Evolutionary conservation across 441 rosid genomes (phyloP).

Genomic region (Erysimum pusillum): DNA sequence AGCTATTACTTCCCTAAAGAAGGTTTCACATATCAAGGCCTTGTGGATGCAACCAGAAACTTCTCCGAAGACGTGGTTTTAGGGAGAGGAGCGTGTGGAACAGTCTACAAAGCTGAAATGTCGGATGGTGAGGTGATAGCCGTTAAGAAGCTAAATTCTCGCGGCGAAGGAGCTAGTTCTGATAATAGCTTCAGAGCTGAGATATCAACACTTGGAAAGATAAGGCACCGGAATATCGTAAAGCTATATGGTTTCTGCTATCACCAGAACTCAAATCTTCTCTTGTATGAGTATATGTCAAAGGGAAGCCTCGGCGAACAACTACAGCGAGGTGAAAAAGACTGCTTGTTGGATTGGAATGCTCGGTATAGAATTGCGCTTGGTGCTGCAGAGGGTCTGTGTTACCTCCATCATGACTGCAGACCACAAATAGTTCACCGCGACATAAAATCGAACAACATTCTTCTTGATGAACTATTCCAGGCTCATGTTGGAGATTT

Average conservation of each 20-base stretch:
- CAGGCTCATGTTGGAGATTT: constrained; percentile 75
- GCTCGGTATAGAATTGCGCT: constrained; percentile 60
- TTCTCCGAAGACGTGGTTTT: constrained; percentile 57
- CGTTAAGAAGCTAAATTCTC: constrained; percentile 59
- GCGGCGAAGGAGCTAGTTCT: constrained; percentile 55
- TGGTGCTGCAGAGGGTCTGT: constrained; percentile 68
- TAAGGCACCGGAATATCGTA: constrained; percentile 65
- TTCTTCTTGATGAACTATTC: constrained; percentile 61
- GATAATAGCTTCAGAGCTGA: constrained; percentile 68
- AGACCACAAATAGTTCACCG: constrained; percentile 67
- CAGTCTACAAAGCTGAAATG: constrained; percentile 63
- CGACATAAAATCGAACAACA: constrained; percentile 68
- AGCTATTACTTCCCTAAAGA: constrained; percentile 64
- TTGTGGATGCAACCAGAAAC: constrained; percentile 59
- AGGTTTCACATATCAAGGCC: constrained; percentile 68
- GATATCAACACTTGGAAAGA: constrained; percentile 70
- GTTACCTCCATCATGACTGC: constrained; percentile 69
- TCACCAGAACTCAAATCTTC: constrained; percentile 65
- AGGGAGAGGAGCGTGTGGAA: constrained; percentile 71
- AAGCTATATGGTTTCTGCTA: constrained; percentile 68
- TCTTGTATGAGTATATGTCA: constrained; percentile 66
- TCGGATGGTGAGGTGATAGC: constrained; percentile 59
- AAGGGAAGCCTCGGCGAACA: constrained; percentile 69
- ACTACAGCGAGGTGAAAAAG: constrained; percentile 51
- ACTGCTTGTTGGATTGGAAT: constrained; percentile 56